Base-by-base conservation (phyloP, 768 basidiomycete genomes). In the Phanerochaete carnosa region DNA sequence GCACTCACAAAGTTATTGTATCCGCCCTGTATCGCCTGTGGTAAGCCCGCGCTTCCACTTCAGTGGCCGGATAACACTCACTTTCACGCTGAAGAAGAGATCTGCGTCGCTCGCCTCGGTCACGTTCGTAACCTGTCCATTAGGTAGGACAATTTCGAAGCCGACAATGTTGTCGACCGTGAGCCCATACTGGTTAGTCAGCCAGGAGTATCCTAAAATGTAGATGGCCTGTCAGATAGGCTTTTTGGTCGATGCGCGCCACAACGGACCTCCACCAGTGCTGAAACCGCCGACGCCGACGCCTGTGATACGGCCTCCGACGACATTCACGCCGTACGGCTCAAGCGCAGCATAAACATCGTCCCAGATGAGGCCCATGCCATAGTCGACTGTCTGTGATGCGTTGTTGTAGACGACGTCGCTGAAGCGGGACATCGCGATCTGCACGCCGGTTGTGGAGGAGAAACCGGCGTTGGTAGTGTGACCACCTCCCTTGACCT, bases 171-270 rank as follows among this genome's bases (percentile, higher is more conserved):
- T 85, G 61, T 88, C 87, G 6, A 80, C 43, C 0, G 83, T 81
- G 53, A 90, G 62, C 13, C 87, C 87, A 61, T 80, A 75, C 58
- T 87, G 83, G 61, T 88, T 87, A 0, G 83, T 83, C 55, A 78
- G 73, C 81, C 81, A 88, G 13, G 87, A 87, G 64, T 85, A 88
- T 19, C 39, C 39, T 43, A 19, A 8, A 19, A 8, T 12, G 33
- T 13, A 13, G 7, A 13, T 13, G 7, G 6, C 33, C 7, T 13
- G 33, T 35, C 33, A 35, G 33, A 35, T 13, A 35, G 13, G 33
- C 33, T 35, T 13, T 6, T 7, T 6, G 7, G 7, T 6, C 33
- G 7, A 35, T 35, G 13, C 33, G 33, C 33, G 13, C 6, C 6
- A 35, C 6, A 19, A 43, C 39, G 11, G 39, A 2, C 87, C 85